phyloP scores from a whole-genome alignment of 2,329 filamentous ascomycete genomes.

The Fusarium algeriense region DNA sequence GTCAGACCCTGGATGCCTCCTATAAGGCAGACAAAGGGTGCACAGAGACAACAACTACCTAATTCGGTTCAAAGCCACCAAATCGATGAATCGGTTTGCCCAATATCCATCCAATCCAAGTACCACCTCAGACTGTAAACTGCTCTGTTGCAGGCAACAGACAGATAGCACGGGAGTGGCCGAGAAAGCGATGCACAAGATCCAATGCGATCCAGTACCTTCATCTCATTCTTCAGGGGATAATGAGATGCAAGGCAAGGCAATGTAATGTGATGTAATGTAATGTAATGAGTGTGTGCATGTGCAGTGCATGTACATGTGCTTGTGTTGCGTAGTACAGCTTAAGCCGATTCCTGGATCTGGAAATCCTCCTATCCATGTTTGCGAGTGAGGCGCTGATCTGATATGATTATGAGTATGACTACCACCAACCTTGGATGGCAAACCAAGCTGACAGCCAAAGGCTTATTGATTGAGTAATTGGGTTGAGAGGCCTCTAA shows the following conservation, averaged over 20 bases:
- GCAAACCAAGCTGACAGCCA: constrained; percentile 22
- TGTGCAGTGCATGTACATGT: constrained; percentile 11
- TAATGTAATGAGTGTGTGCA: constrained; percentile 13
- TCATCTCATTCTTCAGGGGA: constrained; percentile 14
- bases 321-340: constrained; percentile 41
- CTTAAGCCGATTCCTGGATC: constrained; percentile 36
- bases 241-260: background rate
- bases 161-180: constrained; percentile 41
- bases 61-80: constrained; percentile 14
- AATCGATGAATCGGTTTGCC: constrained; percentile 6
- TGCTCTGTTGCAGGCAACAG: constrained; percentile 32
- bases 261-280: background rate
- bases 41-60: constrained; percentile 14
- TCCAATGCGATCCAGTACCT: constrained; percentile 40
- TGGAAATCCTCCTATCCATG: constrained; percentile 33
- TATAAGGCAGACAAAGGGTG: constrained; percentile 18
- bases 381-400: constrained; percentile 13
- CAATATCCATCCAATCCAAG: constrained; percentile 1
- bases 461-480: constrained; percentile 27
- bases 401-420: constrained; percentile 4
- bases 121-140: constrained; percentile 32
- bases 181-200: constrained; percentile 42
- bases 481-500: constrained; percentile 29
- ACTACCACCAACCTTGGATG: background rate
- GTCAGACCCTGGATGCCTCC: constrained; percentile 23